These are phyloP conservation scores for Nannochloropsis granulata DNA, from an alignment of 108 stramenopile species.

Conservation along the genomic window DNA sequence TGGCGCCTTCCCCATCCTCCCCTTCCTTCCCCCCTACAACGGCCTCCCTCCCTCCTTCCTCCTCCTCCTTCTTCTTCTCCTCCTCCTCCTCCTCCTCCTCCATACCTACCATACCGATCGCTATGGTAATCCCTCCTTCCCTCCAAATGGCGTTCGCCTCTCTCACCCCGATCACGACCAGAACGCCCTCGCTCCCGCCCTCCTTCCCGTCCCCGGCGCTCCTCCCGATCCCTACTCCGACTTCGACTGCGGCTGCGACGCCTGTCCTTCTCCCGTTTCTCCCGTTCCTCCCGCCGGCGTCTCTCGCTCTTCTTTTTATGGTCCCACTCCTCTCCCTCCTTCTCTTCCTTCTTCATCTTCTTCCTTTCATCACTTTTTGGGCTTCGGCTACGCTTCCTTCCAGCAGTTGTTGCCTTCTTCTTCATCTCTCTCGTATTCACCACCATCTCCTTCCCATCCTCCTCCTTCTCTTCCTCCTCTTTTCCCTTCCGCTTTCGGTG, in stretches of 20 bases:
- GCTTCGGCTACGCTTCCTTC: neutral
- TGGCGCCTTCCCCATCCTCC: neutral
- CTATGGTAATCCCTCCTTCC: no score
- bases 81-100: neutral
- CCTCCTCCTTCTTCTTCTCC: neutral
- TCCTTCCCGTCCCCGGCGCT: neutral
- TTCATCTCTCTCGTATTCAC: neutral
- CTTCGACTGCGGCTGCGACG: neutral
- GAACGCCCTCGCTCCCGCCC: neutral
- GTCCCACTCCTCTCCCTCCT: neutral
- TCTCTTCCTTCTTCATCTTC: neutral
- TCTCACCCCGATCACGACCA: no score
- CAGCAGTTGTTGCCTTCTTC: neutral
- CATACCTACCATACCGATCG: no score
- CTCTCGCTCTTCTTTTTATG: neutral
- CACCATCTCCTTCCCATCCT: neutral
- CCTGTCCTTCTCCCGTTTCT: neutral
- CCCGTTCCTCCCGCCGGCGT: neutral
- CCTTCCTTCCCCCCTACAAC: neutral
- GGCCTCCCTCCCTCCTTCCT: neutral
- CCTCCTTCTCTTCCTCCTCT: neutral
- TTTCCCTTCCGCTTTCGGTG: neutral
- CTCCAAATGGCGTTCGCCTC: no score
- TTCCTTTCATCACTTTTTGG: neutral
- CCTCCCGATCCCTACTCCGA: neutral